Evolutionary conservation across 768 basidiomycete species (phyloP), one percentile per base, ranked within the genome.

Genomic region (Steccherinum ochraceum): DNA sequence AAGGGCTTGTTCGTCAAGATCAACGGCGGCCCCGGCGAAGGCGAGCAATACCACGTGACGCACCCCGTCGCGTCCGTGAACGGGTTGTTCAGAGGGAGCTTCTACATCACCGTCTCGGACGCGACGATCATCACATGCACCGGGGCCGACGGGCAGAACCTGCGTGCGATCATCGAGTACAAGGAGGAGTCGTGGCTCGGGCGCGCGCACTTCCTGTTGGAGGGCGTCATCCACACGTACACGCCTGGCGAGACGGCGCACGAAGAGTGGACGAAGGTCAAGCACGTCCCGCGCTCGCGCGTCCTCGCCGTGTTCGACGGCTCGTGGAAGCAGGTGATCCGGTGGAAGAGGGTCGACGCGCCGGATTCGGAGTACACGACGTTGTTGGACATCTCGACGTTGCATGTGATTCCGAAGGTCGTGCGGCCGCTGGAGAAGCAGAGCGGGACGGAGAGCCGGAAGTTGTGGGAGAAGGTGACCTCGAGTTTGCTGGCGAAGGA

Each of bases 101-200:
- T 94, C 67, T 99, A 97, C 61, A 80, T 92, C 43, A 96, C 93
- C 0, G 80, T 96, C 42, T 71, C 77, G 40, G 91, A 93, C 51
- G 80, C 83, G 40, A 85, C 83, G 5, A 80, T 88, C 47, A 80
- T 95, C 58, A 93, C 90, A 25, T 93, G 90, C 65, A 75, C 74
- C 18, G 86, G 89, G 4, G 83, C 83, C 2, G 73, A 74, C 12
- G 77, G 74, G 27, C 70, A 77, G 55, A 79, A 77, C 61, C 82
- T 89, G 59, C 77, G 94, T 53, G 77, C 92, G 3, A 76, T 98
- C 57, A 80, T 96, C 51, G 91, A 94, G 61, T 98, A 95, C 71
- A 93, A 93, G 69, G 96, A 99, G 64, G 94, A 99, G 89, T 89
- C 89, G 2, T 97, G 94, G 94, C 75, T 96, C 42, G 92, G 93